These are phyloP conservation scores for Xylariaceae sp. DNA, from an alignment of 2,329 filamentous ascomycete species.

Conservation along the genomic window DNA sequence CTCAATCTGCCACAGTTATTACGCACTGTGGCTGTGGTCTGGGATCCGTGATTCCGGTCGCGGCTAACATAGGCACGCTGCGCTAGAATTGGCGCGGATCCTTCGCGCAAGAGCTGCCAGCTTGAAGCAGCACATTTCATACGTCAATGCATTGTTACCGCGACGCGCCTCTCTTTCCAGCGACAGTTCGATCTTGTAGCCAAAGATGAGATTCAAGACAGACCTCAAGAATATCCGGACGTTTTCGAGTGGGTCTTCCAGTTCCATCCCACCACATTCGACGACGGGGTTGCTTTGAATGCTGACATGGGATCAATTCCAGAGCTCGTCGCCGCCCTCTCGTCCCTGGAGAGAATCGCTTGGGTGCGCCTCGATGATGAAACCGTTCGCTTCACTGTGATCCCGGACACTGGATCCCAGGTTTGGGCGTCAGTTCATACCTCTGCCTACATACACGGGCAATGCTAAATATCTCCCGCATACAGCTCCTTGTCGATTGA, in stretches of 20 bases:
- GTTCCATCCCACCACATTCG: neutral
- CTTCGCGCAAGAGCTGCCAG: no score
- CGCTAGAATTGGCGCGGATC: no score
- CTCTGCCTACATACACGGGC: neutral
- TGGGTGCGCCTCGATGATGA: conserved; percentile 81
- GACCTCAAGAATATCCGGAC: conserved; percentile 63
- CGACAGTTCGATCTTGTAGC: no score
- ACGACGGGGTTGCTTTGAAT: neutral
- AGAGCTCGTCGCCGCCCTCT: conserved; percentile 63
- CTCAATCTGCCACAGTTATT: no score
- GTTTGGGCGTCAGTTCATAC: conserved; percentile 75
- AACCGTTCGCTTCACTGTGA: conserved; percentile 87
- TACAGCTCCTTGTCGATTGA: conserved; percentile 61
- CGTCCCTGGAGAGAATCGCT: conserved; percentile 72
- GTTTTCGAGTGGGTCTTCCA: conserved; percentile 52
- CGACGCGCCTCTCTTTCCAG: no score
- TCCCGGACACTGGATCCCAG: conserved; percentile 90
- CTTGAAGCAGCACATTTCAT: no score
- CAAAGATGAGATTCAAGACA: conserved; percentile 58
- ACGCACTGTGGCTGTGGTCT: no score
- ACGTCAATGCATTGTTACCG: no score
- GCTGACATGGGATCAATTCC: conserved; percentile 17
- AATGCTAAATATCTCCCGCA: conserved; percentile 1
- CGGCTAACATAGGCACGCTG: no score
- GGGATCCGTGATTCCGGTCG: no score